phyloP scores from a whole-genome alignment of 2,329 filamentous ascomycete genomes.

The Elsinoe arachidis region DNA sequence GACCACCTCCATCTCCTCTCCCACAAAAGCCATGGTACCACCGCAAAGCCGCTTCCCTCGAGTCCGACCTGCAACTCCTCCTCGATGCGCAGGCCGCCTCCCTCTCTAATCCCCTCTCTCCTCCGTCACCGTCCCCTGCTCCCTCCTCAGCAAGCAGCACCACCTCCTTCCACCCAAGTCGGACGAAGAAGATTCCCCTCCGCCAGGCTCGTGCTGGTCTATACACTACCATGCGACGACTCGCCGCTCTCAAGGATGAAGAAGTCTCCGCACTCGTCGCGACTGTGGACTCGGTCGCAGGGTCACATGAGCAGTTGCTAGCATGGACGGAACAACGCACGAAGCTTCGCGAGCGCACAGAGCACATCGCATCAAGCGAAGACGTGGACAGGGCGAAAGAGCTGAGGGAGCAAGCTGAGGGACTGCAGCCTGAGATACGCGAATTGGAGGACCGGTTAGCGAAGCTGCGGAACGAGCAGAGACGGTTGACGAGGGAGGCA shows the following conservation, averaged over 20 bases:
- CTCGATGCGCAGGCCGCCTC: constrained; percentile 55
- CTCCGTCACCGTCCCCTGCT: constrained; percentile 33
- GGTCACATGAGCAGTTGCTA: constrained; percentile 51
- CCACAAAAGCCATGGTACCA: constrained; percentile 13
- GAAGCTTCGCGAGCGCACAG: constrained; percentile 47
- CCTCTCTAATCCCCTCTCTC: constrained; percentile 42
- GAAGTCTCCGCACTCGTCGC: constrained; percentile 54
- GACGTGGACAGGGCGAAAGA: constrained; percentile 48
- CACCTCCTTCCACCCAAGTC: constrained; percentile 26
- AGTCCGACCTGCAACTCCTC: constrained; percentile 49
- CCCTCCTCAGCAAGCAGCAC: constrained; percentile 19
- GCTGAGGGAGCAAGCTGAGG: constrained; percentile 43
- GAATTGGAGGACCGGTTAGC: constrained; percentile 56
- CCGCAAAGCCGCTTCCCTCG: constrained; percentile 40
- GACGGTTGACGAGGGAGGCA: constrained; percentile 52
- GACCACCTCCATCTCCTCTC: background rate
- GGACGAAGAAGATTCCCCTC: constrained; percentile 48
- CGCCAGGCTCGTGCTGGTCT: constrained; percentile 57
- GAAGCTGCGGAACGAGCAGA: constrained; percentile 51
- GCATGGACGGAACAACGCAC: constrained; percentile 50
- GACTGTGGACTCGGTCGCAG: constrained; percentile 49
- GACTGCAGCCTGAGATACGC: constrained; percentile 54
- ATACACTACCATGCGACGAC: constrained; percentile 52
- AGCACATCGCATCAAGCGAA: constrained; percentile 45
- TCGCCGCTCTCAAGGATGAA: constrained; percentile 59